A percentile compares a stretch with the other conserved stretches of the same genome.
phyloP scores from a whole-genome alignment of 2,329 filamentous ascomycete genomes.

The Fusarium equiseti region DNA sequence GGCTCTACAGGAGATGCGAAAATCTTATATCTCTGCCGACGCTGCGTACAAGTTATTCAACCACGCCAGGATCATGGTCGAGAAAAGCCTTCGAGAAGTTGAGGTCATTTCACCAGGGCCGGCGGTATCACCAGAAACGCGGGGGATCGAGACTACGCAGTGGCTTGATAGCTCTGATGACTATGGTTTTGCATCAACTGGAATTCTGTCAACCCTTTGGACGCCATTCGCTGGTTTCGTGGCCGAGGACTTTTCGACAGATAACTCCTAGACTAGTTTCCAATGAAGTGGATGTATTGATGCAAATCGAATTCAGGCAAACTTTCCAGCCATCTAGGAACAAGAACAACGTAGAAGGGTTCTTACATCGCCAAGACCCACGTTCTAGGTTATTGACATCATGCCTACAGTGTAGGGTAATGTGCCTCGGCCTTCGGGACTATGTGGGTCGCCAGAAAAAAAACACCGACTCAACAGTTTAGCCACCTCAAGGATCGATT shows the following conservation, averaged over 20 bases:
- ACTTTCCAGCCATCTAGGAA: neutral
- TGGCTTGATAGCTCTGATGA: slow-evolving; percentile 4
- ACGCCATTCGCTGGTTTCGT: slow-evolving; percentile 2
- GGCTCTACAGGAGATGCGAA: slow-evolving; percentile 18
- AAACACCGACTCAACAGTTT: neutral
- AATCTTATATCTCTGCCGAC: slow-evolving; percentile 19
- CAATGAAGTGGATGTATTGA: neutral
- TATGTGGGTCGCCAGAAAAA: neutral
- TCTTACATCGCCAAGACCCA: neutral
- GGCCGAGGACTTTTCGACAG: neutral
- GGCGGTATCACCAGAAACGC: neutral
- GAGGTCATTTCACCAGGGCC: neutral
- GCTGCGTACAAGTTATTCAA: slow-evolving; percentile 21
- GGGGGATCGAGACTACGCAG: neutral
- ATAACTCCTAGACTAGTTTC: neutral
- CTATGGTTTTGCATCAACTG: neutral
- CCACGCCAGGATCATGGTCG: slow-evolving; percentile 7
- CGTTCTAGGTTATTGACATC: neutral
- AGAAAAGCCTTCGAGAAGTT: neutral
- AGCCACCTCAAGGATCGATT: too few species aligned
- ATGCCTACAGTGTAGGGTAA: neutral
- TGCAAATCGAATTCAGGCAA: neutral
- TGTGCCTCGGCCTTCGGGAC: neutral
- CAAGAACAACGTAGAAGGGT: neutral
- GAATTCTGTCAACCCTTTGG: slow-evolving; percentile 1